A percentile compares a stretch with the other conserved stretches of the same genome.
Conservation (phyloP, 2,329 filamentous ascomycete genomes). For the Scopulariopsis brevicaulis region DNA sequence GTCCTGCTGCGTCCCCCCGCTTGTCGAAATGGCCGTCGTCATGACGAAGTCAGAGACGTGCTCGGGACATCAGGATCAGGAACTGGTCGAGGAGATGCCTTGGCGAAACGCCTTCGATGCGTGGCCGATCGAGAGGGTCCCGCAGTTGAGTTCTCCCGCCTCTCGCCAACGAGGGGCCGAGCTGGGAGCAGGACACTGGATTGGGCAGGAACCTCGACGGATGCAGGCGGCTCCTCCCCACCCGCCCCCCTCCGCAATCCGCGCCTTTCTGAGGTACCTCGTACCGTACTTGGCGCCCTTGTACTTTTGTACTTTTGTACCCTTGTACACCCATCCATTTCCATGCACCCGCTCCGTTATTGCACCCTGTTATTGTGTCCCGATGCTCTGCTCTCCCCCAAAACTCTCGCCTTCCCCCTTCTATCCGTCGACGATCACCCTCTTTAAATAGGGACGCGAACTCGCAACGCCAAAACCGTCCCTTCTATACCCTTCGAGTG, state of each 20-base stretch:
- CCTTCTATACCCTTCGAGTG: background rate
- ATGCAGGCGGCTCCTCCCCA: background rate
- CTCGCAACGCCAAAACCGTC: background rate
- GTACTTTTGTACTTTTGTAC: background rate
- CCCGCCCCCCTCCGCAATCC: background rate
- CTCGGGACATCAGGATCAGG: background rate
- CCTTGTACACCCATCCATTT: background rate
- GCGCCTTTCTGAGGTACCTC: background rate
- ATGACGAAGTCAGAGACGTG: background rate
- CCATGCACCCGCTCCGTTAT: background rate
- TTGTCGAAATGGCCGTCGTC: background rate
- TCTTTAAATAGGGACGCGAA: background rate
- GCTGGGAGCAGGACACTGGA: background rate
- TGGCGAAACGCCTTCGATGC: too few species aligned
- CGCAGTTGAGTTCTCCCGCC: too few species aligned
- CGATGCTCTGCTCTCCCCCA: background rate
- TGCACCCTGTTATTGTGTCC: background rate
- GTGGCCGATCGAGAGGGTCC: too few species aligned
- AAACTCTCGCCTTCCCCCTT: background rate
- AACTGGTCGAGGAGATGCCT: background rate
- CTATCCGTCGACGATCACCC: conserved; percentile 3
- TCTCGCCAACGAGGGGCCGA: background rate
- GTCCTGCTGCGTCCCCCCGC: background rate
- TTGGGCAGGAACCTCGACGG: background rate
- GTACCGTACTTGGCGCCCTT: background rate